A percentile compares a stretch with the other conserved stretches of the same genome.
These are phyloP conservation scores for Sclerotinia minor DNA, from an alignment of 2,329 filamentous ascomycete genomes.

Conservation along the genomic window DNA sequence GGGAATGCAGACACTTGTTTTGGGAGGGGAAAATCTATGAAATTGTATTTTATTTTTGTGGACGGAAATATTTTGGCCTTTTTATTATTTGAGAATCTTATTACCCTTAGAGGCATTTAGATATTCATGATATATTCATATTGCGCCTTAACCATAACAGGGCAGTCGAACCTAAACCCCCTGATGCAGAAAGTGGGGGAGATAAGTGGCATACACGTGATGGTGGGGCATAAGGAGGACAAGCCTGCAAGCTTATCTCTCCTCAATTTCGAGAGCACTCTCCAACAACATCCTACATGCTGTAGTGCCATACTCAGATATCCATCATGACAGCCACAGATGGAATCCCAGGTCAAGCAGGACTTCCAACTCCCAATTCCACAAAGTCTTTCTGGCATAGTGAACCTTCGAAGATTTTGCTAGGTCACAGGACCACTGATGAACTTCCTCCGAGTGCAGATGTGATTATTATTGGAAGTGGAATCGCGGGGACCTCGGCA, in stretches of 20 bases:
- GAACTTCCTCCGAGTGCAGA: slow-evolving; percentile 63
- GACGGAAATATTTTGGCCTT: not conserved
- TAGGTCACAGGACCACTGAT: slow-evolving; percentile 67
- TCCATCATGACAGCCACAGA: slow-evolving; percentile 11
- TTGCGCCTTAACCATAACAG: not conserved
- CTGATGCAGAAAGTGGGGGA: slow-evolving; percentile 7
- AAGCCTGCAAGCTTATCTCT: not conserved
- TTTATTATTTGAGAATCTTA: not conserved
- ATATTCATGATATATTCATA: not conserved
- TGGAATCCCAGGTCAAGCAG: slow-evolving; percentile 29
- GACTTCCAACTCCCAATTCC: slow-evolving; percentile 59
- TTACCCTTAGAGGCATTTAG: not conserved
- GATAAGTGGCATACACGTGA: slow-evolving; percentile 13
- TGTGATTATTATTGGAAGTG: slow-evolving; percentile 71
- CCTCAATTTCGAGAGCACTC: not conserved
- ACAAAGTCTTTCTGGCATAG: slow-evolving; percentile 73
- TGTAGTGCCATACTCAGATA: not conserved
- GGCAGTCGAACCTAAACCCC: not conserved
- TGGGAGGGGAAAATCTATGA: not conserved
- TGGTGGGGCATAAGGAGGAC: slow-evolving; percentile 1
- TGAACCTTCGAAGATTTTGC: slow-evolving; percentile 62
- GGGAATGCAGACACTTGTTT: not conserved
- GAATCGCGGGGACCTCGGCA: slow-evolving; percentile 73
- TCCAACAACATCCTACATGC: not conserved
- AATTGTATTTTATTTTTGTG: not conserved